Evolutionary conservation across 306 rosid species (phyloP), one percentile per base, ranked within the genome.

Genomic region (Glycyrrhiza uralensis): DNA sequence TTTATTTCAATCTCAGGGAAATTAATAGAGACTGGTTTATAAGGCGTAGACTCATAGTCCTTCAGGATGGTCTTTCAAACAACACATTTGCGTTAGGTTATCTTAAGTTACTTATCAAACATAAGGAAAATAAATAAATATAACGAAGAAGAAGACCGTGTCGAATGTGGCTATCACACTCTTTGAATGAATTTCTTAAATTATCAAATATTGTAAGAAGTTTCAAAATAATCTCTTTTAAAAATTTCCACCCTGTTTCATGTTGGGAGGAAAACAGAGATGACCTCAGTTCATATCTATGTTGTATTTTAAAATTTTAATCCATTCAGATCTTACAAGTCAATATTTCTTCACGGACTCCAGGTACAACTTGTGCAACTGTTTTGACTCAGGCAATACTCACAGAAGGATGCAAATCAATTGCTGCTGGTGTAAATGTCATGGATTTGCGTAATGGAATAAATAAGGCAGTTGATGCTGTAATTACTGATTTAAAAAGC

Each of bases 361-460:
- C 88, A 94, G 98, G 97, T 80, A 94, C 98, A 60, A 94, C 98
- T 33, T 91, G 97, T 87, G 97, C 98, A 47, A 89, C 97, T 56
- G 92, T 94, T 78, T 75, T 94, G 74, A 87, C 96, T 52, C 97
- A 89, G 83, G 97, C 98, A 65, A 89, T 94, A 80, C 97, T 94
- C 59, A 81, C 49, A 1, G 97, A 91, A 85, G 97, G 98, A 47
- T 91, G 96, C 81, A 91, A 91, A 79, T 91, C 98, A 41, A 72
- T 89, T 78, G 97, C 98, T 80, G 89, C 95, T 3, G 98, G 98
- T 59, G 87, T 88, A 58, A 94, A 85, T 83, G 97, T 83, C 69
- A 94, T 94, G 96, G 98, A 94, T 76, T 82, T 94, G 69, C 91
- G 97, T 7, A 76, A 64, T 49, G 98, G 98, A 79, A 89, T 94